Percentiles rank a stretch among this genome's conserved stretches.
Conservation (phyloP, 192 early-diverging fungal genomes). For the Gamsiella multidivaricata region DNA sequence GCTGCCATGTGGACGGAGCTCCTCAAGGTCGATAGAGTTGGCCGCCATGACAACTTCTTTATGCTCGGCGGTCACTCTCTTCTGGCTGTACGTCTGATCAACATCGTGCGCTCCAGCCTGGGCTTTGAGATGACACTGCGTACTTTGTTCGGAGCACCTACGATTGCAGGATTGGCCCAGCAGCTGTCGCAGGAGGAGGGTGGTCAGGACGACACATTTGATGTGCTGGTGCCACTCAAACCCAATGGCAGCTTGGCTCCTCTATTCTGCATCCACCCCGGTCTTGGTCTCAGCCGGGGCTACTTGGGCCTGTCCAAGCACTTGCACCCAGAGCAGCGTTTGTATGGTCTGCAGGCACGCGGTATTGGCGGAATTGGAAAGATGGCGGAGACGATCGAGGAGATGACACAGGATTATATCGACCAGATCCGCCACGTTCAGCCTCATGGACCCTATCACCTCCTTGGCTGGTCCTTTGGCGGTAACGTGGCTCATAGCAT, state of each 20-base stretch:
- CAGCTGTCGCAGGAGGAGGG: neutral
- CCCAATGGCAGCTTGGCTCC: conserved; percentile 16
- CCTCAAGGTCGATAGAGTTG: conserved; percentile 9
- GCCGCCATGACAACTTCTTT: conserved; percentile 20
- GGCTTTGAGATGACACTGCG: conserved; percentile 7
- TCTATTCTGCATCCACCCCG: conserved; percentile 32
- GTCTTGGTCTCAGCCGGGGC: conserved; percentile 10
- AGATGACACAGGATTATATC: conserved; percentile 23
- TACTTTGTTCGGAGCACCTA: conserved; percentile 6
- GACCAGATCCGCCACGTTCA: conserved; percentile 11
- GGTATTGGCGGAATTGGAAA: conserved; percentile 9
- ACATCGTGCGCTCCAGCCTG: neutral
- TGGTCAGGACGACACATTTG: neutral
- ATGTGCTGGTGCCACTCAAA: conserved; percentile 22
- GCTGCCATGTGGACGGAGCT: conserved; percentile 1
- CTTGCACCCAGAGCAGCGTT: conserved; percentile 20
- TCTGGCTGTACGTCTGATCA: conserved; percentile 19
- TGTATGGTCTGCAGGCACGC: conserved; percentile 36
- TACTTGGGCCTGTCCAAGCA: conserved; percentile 10
- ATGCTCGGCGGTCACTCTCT: conserved; percentile 18
- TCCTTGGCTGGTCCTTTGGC: conserved; percentile 19
- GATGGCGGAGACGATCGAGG: neutral
- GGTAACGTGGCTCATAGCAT: conserved; percentile 4
- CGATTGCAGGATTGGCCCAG: conserved; percentile 11
- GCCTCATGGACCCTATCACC: conserved; percentile 14